Conservation (phyloP, 495 filamentous ascomycete genomes). For the Lophium mytilinum region DNA sequence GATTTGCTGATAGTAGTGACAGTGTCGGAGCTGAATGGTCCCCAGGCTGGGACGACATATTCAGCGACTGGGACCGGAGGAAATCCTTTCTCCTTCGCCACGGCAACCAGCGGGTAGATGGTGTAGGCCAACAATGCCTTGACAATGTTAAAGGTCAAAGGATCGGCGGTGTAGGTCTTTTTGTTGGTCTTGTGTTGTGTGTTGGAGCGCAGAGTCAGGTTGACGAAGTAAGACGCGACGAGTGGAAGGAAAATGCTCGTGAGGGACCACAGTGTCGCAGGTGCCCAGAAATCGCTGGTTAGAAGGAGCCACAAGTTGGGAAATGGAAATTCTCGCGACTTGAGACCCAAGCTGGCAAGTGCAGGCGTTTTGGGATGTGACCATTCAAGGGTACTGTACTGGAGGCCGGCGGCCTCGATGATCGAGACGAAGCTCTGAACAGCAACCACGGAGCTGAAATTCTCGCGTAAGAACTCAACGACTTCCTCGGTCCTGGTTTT, state of each 20-base stretch:
- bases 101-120: slow-evolving; percentile 44
- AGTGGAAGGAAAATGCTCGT: slow-evolving; percentile 64
- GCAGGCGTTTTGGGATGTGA: slow-evolving; percentile 52
- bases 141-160: slow-evolving; percentile 77
- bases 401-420: slow-evolving; percentile 53
- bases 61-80: background rate
- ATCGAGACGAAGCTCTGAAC: slow-evolving; percentile 46
- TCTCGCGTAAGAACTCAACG: slow-evolving; percentile 41
- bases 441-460: slow-evolving; percentile 40
- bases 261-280: slow-evolving; percentile 66
- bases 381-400: slow-evolving; percentile 56
- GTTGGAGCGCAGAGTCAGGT: slow-evolving; percentile 52
- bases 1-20: slow-evolving; percentile 55
- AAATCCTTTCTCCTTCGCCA: background rate
- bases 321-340: slow-evolving; percentile 48
- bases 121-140: slow-evolving; percentile 74
- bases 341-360: slow-evolving; percentile 39
- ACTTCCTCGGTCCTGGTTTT: slow-evolving; percentile 44
- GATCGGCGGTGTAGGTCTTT: slow-evolving; percentile 55
- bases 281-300: slow-evolving; percentile 71
- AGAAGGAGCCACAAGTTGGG: slow-evolving; percentile 81
- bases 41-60: slow-evolving; percentile 53
- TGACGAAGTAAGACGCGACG: slow-evolving; percentile 75
- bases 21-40: slow-evolving; percentile 47
- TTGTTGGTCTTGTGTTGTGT: slow-evolving; percentile 30